Evolutionary conservation across 129 eudicot species (phyloP).

Genomic region (Arctium minus): DNA sequence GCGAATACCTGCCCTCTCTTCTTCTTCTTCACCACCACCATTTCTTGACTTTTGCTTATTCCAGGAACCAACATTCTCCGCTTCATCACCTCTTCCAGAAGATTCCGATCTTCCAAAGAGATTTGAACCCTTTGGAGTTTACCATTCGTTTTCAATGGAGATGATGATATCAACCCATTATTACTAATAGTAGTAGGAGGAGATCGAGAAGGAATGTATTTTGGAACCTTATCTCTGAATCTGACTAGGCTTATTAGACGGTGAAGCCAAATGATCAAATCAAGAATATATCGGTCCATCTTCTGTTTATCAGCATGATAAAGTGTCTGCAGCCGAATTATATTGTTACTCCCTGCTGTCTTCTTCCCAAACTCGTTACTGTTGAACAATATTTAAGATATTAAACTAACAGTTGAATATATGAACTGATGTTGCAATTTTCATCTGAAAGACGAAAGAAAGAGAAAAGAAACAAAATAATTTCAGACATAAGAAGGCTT

Average conservation of each 20-base stretch:
- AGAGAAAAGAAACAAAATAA: background rate
- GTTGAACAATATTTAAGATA: conserved; percentile 15
- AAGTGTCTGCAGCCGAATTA: conserved; percentile 85
- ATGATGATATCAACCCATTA: background rate
- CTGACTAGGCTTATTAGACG: conserved; percentile 64
- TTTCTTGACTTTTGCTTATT: conserved; percentile 90
- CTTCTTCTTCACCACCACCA: conserved; percentile 37
- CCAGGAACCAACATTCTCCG: conserved; percentile 56
- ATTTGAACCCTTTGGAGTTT: conserved; percentile 31
- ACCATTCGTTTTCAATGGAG: conserved; percentile 2
- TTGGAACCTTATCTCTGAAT: conserved; percentile 58
- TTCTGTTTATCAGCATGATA: conserved; percentile 86
- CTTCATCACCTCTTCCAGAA: conserved; percentile 60
- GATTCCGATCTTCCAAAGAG: conserved; percentile 55
- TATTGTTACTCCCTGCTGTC: conserved; percentile 35
- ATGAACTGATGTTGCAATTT: background rate
- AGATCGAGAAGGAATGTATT: conserved; percentile 38
- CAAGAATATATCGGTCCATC: conserved; percentile 66
- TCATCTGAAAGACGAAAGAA: background rate
- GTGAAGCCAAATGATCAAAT: conserved; percentile 73
- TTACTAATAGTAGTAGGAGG: conserved; percentile 26
- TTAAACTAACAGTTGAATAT: background rate
- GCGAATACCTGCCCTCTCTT: conserved; percentile 40
- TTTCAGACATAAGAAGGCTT: background rate
- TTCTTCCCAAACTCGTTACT: conserved; percentile 85